Evolutionary conservation across 192 early-diverging fungal genomes (phyloP), one percentile per base, ranked within the genome.

Genomic region (Coemansia furcata): DNA sequence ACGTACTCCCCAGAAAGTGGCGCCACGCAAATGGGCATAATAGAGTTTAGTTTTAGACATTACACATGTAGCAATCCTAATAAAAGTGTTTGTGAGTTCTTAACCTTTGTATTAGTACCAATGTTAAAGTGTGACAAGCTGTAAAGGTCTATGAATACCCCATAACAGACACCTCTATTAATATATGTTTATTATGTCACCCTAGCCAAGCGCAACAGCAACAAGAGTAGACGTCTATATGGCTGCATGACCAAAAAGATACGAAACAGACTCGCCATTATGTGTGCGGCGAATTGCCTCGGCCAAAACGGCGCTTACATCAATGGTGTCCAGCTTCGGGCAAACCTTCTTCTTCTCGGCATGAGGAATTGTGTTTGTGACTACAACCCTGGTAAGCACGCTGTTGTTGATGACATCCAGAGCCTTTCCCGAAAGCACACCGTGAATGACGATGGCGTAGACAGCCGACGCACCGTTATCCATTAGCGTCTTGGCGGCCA

Each of bases 381-480:
- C 91, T 9, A 93, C 91, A 17, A 93, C 80, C 42, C 87, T 88
- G 63, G 89, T 88, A 62, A 93, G 85, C 43, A 85, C 74, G 70
- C 87, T 89, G 65, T 90, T 86, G 72, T 91, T 92, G 63, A 93
- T 92, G 35, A 93, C 91, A 50, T 95, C 88, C 39, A 96, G 91
- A 3, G 97, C 97, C 69, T 95, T 92, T 35, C 97, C 95, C 40
- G 89, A 93, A 49, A 97, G 86, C 35, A 94, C 93, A 26, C 93
- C 97, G 73, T 99, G 97, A 35, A 96, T 96, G 38, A 99, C 92
- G 76, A 97, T 89, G 26, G 97, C 97, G 63, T 94, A 95, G n/a
- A 98, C 92, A 68, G 92, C 91, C 3, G 85, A 81, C 8, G 97
- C 97, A 47, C 97, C 97, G 69, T 94, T 90, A 35, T 95, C 89